Evolutionary conservation across 495 filamentous ascomycete genomes (phyloP), one percentile per base, ranked within the genome.

Genomic region (Penicillium samsonianum): DNA sequence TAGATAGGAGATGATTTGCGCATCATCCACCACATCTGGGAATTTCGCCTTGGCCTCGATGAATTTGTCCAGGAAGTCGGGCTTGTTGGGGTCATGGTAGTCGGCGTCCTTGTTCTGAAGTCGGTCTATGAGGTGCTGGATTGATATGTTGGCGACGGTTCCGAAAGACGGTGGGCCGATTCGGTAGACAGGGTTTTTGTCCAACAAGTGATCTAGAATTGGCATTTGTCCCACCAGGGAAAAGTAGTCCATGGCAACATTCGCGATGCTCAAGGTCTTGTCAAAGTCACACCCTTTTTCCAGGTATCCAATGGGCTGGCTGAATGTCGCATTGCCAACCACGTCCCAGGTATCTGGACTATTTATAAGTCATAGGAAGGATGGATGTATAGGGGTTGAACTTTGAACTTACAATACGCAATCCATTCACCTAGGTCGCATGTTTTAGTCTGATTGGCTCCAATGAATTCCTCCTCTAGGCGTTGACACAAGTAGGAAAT

Each of bases 141-240:
- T 56, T 25, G 63, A 63, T 14, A 70, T 65, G 31, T 61, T 63
- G 14, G 62, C 65, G 38, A 67, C 57, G 5, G 41, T 61, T 8
- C 57, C 60, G 40, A 65, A 66, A 31, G 56, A 54, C 0, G 65
- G 65, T 8, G 66, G 64, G 2, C 64, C 64, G 31, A 69, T 58
- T 20, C 59, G 60, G 20, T 57, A 42, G 31, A 73, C 50, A 2
- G 82, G 82, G 57, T 87, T 87, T 61, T 86, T 87, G 54, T 83
- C 74, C 46, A 87, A 74, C 43, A 86, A 55, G 8, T 72, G 70
- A 60, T 87, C 85, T n/a, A 89, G 76, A 60, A 81, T 70, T 31
- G 86, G 85, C 55, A 88, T 84, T 70, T 87, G 82, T 16, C 82
- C 84, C 26, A 76, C 64, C 9, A 65, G 3, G 10, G 50, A 35